These are phyloP conservation scores for Pisolithus thermaeus DNA, from an alignment of 1,284 basidiomycete species.

Conservation along the genomic window DNA sequence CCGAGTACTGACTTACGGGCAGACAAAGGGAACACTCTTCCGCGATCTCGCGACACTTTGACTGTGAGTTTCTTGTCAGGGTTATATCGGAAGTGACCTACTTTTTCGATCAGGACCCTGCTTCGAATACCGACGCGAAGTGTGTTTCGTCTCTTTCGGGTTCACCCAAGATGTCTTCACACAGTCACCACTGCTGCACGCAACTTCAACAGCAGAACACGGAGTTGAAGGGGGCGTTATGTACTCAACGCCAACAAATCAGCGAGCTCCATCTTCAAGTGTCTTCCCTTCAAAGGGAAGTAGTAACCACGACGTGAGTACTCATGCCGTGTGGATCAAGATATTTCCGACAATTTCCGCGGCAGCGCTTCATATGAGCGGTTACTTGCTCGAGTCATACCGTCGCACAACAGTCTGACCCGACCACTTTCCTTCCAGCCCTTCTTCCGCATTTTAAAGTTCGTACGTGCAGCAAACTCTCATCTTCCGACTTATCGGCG, in stretches of 20 bases:
- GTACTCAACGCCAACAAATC: neutral
- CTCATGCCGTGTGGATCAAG: neutral
- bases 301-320: neutral
- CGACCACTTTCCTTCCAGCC: neutral
- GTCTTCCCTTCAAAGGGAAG: constrained; percentile 1
- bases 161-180: neutral
- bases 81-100: neutral
- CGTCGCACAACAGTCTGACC: neutral
- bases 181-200: neutral
- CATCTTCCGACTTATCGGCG: neutral
- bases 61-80: neutral
- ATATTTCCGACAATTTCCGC: neutral
- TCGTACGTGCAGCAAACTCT: constrained; percentile 2
- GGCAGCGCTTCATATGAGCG: neutral
- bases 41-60: neutral
- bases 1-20: neutral
- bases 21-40: neutral
- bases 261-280: constrained; percentile 1
- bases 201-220: neutral
- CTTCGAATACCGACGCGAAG: neutral
- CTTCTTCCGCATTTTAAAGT: constrained; percentile 4
- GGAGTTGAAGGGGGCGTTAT: neutral
- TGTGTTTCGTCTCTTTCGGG: neutral
- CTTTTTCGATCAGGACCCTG: neutral
- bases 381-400: neutral